These are phyloP conservation scores for Dipteronia sinensis DNA, from an alignment of 345 rosid species.

Conservation along the genomic window DNA sequence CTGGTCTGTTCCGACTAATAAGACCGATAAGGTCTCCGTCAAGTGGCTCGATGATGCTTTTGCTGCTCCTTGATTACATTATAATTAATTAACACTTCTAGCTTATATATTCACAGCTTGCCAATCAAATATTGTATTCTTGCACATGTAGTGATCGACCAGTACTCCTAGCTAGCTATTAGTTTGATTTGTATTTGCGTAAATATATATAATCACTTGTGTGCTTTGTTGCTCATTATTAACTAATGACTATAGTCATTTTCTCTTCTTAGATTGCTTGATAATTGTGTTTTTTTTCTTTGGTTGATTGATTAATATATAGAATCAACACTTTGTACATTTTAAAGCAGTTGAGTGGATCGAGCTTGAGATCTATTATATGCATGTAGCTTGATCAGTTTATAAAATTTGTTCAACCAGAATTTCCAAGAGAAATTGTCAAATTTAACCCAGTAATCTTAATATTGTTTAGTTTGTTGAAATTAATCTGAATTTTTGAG, in stretches of 20 bases:
- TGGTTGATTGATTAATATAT: neutral
- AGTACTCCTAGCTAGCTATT: neutral
- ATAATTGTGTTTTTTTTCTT: neutral
- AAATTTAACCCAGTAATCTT: no score
- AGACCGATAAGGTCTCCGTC: neutral
- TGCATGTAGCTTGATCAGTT: neutral
- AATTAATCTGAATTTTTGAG: no score
- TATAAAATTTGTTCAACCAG: neutral
- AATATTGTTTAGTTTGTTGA: no score
- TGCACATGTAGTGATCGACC: neutral
- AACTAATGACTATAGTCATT: no score
- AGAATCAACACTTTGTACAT: neutral
- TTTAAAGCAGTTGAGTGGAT: neutral
- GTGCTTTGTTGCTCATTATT: neutral
- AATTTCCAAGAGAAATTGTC: no score
- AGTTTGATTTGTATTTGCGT: neutral
- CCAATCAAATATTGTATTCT: neutral
- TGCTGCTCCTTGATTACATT: conserved; percentile 40
- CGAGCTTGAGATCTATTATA: neutral
- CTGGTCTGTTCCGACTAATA: neutral
- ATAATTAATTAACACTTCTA: neutral
- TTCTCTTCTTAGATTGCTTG: no score
- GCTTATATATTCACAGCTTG: neutral
- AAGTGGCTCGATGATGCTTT: conserved; percentile 60
- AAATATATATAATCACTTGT: neutral